Conservation (phyloP, 306 rosid species). For the Corylus heterophylla region DNA sequence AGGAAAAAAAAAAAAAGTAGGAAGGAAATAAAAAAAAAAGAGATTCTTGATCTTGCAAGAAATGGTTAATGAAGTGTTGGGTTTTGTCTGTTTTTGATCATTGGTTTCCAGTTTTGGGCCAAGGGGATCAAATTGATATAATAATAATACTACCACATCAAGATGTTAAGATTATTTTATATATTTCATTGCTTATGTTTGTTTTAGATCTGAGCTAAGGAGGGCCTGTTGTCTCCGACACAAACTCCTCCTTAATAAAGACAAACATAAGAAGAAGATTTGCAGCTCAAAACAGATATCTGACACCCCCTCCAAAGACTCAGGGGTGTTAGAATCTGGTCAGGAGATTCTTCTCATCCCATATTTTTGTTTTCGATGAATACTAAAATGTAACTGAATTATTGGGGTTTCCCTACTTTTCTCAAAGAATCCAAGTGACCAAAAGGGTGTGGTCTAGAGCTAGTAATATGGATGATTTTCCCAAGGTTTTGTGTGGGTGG, state of each 20-base stretch:
- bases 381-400: conserved; percentile 35
- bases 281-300: conserved; percentile 19
- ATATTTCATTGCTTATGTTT: not conserved
- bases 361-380: not conserved
- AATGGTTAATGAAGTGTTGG: conserved; percentile 29
- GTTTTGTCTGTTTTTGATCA: conserved; percentile 35
- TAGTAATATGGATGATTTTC: conserved; percentile 37
- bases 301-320: conserved; percentile 20
- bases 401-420: conserved; percentile 24
- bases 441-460: conserved; percentile 10
- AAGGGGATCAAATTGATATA: conserved; percentile 6
- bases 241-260: conserved; percentile 21
- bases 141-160: not conserved
- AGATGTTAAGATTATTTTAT: conserved; percentile 17
- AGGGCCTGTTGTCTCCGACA: conserved; percentile 22
- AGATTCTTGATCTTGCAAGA: conserved; percentile 43
- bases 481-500: conserved; percentile 53
- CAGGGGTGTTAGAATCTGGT: conserved; percentile 27
- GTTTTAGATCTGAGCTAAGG: conserved; percentile 25
- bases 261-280: not conserved
- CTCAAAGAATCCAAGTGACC: conserved; percentile 4
- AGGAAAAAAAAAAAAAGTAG: not conserved
- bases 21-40: not conserved
- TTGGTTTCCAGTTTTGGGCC: conserved; percentile 42
- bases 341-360: conserved; percentile 13